phyloP scores from a whole-genome alignment of 2,329 filamentous ascomycete species.

The Aspergillus cejpii region DNA sequence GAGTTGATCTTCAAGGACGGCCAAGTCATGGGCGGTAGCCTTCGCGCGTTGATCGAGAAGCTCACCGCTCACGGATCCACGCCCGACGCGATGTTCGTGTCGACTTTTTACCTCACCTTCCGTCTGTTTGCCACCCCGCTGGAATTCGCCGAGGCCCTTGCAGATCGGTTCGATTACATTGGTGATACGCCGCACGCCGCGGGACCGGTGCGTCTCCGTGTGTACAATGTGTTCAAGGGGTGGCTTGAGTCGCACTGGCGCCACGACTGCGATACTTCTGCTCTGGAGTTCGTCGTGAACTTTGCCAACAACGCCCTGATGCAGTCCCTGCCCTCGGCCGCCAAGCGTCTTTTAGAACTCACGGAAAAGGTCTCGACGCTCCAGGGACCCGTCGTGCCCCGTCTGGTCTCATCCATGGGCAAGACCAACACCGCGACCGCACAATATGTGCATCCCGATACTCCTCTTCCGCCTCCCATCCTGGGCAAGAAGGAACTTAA shows the following conservation, averaged over 20 bases:
- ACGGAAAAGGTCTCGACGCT: conserved; percentile 68
- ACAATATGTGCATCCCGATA: conserved; percentile 63
- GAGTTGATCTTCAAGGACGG: conserved; percentile 94
- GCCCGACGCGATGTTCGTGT: conserved; percentile 84
- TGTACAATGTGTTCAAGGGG: conserved; percentile 94
- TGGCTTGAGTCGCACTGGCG: conserved; percentile 98
- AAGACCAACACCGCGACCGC: conserved; percentile 74
- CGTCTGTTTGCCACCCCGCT: conserved; percentile 79
- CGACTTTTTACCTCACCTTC: conserved; percentile 94
- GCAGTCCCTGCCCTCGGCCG: conserved; percentile 64
- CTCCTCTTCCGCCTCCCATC: conserved; percentile 61
- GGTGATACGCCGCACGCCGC: conserved; percentile 68
- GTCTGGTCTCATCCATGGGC: conserved; percentile 75
- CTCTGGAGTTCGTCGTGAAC: conserved; percentile 65
- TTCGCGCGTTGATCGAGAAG: conserved; percentile 86
- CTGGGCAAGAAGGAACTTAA: conserved; percentile 71
- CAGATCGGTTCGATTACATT: conserved; percentile 88
- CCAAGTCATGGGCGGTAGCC: conserved; percentile 84
- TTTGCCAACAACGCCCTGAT: conserved; percentile 72
- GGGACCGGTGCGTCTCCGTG: conserved; percentile 73
- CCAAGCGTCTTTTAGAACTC: conserved; percentile 72
- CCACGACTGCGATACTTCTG: conserved; percentile 68
- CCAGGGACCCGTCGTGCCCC: conserved; percentile 70
- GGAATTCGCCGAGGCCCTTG: conserved; percentile 72
- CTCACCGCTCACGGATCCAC: conserved; percentile 89